phyloP scores from a whole-genome alignment of 805 yeast genomes.

The Wickerhamomyces kurtzmanii region DNA sequence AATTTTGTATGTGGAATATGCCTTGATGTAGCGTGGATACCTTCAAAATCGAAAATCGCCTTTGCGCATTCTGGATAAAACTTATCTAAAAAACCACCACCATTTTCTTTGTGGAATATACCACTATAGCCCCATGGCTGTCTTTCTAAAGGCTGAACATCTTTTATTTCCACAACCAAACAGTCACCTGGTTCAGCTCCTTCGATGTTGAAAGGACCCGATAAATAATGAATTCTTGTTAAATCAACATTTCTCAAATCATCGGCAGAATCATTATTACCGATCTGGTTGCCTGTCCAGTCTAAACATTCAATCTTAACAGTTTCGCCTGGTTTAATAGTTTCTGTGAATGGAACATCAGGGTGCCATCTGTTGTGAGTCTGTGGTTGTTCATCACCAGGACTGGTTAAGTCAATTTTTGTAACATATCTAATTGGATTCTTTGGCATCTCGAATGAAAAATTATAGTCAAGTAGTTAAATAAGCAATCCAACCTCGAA shows the following conservation, averaged over 20 bases:
- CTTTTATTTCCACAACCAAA: conserved; percentile 38
- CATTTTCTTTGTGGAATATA: conserved; percentile 35
- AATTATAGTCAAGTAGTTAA: no score
- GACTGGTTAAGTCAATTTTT: conserved; percentile 30
- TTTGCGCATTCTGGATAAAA: conserved; percentile 42
- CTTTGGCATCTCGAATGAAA: conserved; percentile 6
- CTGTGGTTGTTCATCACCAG: conserved; percentile 36
- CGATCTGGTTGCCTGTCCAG: conserved; percentile 45
- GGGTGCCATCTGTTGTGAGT: conserved; percentile 48
- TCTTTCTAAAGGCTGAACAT: conserved; percentile 40
- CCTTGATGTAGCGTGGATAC: conserved; percentile 37
- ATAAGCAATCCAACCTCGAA: no score
- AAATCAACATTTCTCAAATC: conserved; percentile 35
- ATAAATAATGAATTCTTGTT: conserved; percentile 34
- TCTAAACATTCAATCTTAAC: conserved; percentile 41
- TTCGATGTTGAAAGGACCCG: conserved; percentile 37
- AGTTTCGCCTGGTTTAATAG: conserved; percentile 30
- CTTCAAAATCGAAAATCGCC: conserved; percentile 43
- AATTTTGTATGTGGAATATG: conserved; percentile 40
- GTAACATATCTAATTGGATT: conserved; percentile 24
- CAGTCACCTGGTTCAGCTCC: conserved; percentile 38
- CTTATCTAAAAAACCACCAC: conserved; percentile 39
- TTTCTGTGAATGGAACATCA: conserved; percentile 31
- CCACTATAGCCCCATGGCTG: conserved; percentile 49
- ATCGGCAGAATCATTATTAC: conserved; percentile 36